These are phyloP conservation scores for Pyrenula aspistea DNA, from an alignment of 495 filamentous ascomycete species.

Conservation along the genomic window DNA sequence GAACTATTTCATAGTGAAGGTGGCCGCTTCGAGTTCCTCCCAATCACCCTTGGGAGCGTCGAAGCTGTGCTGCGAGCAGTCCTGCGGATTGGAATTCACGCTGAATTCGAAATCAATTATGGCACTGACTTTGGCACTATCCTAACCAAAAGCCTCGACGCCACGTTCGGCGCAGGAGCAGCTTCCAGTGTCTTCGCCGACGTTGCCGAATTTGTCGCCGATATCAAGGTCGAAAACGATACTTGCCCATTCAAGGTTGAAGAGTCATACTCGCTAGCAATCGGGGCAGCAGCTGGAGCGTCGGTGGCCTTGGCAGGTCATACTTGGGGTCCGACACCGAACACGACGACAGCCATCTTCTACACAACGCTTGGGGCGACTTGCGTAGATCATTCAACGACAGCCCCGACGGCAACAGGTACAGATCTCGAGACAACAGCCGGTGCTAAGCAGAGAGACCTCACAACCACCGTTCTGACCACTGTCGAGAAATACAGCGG, in stretches of 20 bases:
- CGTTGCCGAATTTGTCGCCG: constrained; percentile 39
- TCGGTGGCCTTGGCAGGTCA: constrained; percentile 26
- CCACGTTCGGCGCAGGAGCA: constrained; percentile 24
- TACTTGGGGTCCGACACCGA: constrained; percentile 36
- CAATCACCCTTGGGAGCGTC: constrained; percentile 31
- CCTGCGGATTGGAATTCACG: constrained; percentile 29
- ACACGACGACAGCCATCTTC: constrained; percentile 35
- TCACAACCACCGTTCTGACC: constrained; percentile 21
- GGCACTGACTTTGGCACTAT: constrained; percentile 5
- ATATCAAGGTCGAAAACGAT: constrained; percentile 28
- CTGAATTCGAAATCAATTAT: constrained; percentile 24
- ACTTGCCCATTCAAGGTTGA: constrained; percentile 30
- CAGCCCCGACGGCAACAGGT: constrained; percentile 9
- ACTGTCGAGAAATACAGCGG: constrained; percentile 21
- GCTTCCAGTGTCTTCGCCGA: constrained; percentile 33
- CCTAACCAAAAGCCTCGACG: not conserved
- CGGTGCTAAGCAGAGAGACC: constrained; percentile 10
- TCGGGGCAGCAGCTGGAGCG: constrained; percentile 39
- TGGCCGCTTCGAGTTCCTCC: constrained; percentile 44
- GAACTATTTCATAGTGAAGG: constrained; percentile 23
- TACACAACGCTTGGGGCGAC: constrained; percentile 35
- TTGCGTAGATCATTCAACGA: constrained; percentile 23
- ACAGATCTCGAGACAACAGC: constrained; percentile 11
- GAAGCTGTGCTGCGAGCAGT: constrained; percentile 14
- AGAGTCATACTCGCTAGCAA: constrained; percentile 32